Conservation (phyloP, 2,329 filamentous ascomycete species). For the Lachnellula willkommii region DNA sequence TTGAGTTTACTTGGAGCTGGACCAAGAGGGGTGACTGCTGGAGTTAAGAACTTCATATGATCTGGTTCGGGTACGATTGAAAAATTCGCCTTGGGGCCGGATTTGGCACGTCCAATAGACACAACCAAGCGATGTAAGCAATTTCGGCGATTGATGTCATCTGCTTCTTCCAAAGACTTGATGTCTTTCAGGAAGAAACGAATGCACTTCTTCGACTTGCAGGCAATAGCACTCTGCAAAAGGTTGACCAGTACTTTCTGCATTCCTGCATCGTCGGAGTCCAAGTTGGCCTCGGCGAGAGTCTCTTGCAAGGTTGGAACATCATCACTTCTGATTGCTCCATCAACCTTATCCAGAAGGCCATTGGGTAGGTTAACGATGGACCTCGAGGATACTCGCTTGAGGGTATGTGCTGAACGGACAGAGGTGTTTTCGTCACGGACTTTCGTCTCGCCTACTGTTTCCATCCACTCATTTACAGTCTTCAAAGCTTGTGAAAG, state of each 20-base stretch:
- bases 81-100: slow-evolving; percentile 30
- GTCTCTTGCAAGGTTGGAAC: slow-evolving; percentile 49
- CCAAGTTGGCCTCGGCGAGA: slow-evolving; percentile 53
- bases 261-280: slow-evolving; percentile 47
- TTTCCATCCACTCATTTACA: slow-evolving; percentile 89
- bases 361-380: slow-evolving; percentile 65
- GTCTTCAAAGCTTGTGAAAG: slow-evolving; percentile 54
- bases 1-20: slow-evolving; percentile 58
- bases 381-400: slow-evolving; percentile 69
- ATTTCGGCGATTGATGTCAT: slow-evolving; percentile 92
- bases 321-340: slow-evolving; percentile 66
- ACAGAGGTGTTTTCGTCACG: slow-evolving; percentile 69
- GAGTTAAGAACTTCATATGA: slow-evolving; percentile 65
- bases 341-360: slow-evolving; percentile 66
- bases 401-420: slow-evolving; percentile 64
- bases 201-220: slow-evolving; percentile 64
- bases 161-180: slow-evolving; percentile 71
- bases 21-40: slow-evolving; percentile 64
- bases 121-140: slow-evolving; percentile 91
- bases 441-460: slow-evolving; percentile 71
- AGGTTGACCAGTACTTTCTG: slow-evolving; percentile 73
- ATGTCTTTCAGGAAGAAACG: slow-evolving; percentile 64
- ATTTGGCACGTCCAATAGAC: slow-evolving; percentile 72
- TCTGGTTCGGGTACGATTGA: slow-evolving; percentile 40
- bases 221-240: slow-evolving; percentile 70